Base-by-base conservation (phyloP, 345 rosid species). In the Hirschfeldia incana region DNA sequence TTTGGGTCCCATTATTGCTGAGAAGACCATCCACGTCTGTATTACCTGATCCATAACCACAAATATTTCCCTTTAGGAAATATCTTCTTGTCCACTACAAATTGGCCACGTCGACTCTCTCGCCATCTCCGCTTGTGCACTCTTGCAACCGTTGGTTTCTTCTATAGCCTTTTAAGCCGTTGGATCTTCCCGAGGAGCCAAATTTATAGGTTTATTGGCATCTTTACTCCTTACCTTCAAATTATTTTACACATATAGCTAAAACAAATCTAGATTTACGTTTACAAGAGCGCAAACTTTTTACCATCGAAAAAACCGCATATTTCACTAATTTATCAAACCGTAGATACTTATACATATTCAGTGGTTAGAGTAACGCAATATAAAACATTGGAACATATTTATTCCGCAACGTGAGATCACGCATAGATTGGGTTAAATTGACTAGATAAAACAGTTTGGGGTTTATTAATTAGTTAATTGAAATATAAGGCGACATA, bases 41-140 rank as follows among this genome's bases (percentile, higher is more conserved):
- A 34, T 3, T 55, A 26, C 76, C 27, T 72, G 28, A 87, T 85
- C 95, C 92, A 87, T n/a, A 65, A 63, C 62, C 46, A 72, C 77
- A 73, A 57, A 4, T 1, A 15, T 27, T 29, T 1, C 63, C 30
- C 33, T 70, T 69, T 53, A 64, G 6, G 13, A 84, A 83, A 87
- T 81, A 88, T 87, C 92, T 76, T 37, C 34, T 73, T 82, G 33
- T 65, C 85, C 89, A 70, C 86, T 80, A 13, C 16, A 37, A 76
- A 37, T 21, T 26, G 26, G 87, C 90, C 94, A 89, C 92, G 91
- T 29, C 68, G 57, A 44, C 78, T 0, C 12, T 27, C 76, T 46
- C 57, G 75, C 88, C 89, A 88, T 89, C 86, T 81, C 88, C 58
- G 78, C 87, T 29, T 85, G 84, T 76, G 66, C 78, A 60, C 27